Conservation (phyloP, 768 basidiomycete genomes). For the Gloeostereum incarnatum region DNA sequence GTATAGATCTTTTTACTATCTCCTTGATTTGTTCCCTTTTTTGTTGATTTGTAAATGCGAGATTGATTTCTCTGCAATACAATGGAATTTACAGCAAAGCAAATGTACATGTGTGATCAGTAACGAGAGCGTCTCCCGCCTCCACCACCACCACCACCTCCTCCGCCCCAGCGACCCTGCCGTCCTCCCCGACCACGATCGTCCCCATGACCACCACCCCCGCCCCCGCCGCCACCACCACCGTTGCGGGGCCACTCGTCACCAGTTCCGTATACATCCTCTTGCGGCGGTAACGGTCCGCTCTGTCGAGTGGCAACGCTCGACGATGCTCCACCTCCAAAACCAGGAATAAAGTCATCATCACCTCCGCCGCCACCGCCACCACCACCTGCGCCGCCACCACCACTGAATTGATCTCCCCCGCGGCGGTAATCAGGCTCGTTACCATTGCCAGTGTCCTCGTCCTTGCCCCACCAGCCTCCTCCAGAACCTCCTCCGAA, state of each 20-base stretch:
- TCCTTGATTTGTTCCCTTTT: too few species aligned
- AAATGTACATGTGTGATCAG: neutral
- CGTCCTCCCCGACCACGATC: constrained; percentile 22
- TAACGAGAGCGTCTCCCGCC: constrained; percentile 16
- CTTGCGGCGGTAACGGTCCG: constrained; percentile 45
- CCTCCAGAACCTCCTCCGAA: constrained; percentile 37
- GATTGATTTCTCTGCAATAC: too few species aligned
- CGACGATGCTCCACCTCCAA: constrained; percentile 29
- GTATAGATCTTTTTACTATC: too few species aligned
- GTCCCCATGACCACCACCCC: constrained; percentile 22
- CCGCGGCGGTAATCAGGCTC: constrained; percentile 16
- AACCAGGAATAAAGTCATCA: constrained; percentile 37
- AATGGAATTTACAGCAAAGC: too few species aligned
- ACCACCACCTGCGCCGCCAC: constrained; percentile 11
- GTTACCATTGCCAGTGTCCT: constrained; percentile 28
- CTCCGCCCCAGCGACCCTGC: constrained; percentile 21
- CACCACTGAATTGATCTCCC: constrained; percentile 9
- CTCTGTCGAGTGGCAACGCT: too few species aligned
- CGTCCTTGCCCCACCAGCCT: constrained; percentile 14
- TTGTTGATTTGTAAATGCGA: too few species aligned
- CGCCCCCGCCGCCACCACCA: constrained; percentile 19
- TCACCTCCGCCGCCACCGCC: constrained; percentile 15
- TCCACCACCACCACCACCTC: constrained; percentile 20
- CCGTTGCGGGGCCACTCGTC: constrained; percentile 28
- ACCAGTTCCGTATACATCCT: constrained; percentile 35